A percentile compares a stretch with the other conserved stretches of the same genome.
Conservation (phyloP, 1,139 yeast species). For the Hyphopichia burtonii region DNA sequence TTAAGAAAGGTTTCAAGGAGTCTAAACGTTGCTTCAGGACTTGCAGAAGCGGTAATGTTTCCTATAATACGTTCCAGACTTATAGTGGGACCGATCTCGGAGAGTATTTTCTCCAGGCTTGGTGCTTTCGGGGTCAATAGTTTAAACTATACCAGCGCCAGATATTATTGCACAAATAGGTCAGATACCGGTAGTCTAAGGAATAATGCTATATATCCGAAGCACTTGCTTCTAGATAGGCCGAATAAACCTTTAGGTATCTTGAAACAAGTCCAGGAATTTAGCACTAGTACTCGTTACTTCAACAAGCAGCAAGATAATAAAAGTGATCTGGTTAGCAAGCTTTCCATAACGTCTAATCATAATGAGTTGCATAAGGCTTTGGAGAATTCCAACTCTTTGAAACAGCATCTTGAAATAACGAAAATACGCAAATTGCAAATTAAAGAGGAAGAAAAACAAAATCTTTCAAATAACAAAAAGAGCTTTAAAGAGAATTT, state of each 20-base stretch:
- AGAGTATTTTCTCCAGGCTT: neutral
- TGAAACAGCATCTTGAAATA: constrained; percentile 30
- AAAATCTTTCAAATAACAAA: constrained; percentile 23
- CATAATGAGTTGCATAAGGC: neutral
- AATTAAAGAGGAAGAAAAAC: constrained; percentile 33
- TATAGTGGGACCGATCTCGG: neutral
- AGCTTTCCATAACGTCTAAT: neutral
- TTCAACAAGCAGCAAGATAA: neutral
- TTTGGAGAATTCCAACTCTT: constrained; percentile 18
- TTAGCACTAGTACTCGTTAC: neutral
- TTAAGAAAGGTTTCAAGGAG: too few species aligned
- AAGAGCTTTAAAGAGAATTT: constrained; percentile 35
- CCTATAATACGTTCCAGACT: neutral
- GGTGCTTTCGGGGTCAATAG: neutral
- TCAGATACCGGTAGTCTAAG: too few species aligned
- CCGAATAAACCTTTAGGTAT: neutral
- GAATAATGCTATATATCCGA: too few species aligned
- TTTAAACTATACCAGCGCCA: neutral
- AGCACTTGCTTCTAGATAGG: neutral
- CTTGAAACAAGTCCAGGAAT: neutral
- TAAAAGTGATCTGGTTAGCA: neutral
- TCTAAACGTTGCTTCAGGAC: too few species aligned
- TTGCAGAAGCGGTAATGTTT: neutral
- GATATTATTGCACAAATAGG: neutral
- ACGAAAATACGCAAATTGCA: constrained; percentile 26